Evolutionary conservation across 176 grass and related monocot species (phyloP).

Genomic region (Rhynchospora breviuscula): DNA sequence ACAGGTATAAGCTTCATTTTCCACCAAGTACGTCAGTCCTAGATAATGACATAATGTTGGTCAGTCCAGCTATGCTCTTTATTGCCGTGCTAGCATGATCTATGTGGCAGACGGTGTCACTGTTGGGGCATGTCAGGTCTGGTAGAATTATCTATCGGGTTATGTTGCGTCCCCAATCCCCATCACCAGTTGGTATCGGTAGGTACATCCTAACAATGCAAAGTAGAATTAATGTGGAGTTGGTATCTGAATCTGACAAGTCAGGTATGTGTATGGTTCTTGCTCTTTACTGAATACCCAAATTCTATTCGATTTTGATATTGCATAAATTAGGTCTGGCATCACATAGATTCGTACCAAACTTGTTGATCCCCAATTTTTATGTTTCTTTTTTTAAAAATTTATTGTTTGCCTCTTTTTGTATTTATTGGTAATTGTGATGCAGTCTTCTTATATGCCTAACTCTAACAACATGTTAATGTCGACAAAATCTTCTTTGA

Average conservation of each 20-base stretch:
- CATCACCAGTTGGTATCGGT: background rate
- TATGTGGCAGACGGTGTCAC: background rate
- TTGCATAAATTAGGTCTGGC: background rate
- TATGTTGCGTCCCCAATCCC: background rate
- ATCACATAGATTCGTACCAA: background rate
- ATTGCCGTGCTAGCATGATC: background rate
- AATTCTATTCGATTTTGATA: background rate
- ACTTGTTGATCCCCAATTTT: background rate
- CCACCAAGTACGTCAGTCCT: background rate
- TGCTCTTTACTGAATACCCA: background rate
- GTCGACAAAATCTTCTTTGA: conserved; percentile 52
- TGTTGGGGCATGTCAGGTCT: background rate
- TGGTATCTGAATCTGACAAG: background rate
- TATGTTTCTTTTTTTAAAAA: background rate
- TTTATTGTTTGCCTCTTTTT: background rate
- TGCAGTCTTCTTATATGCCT: conserved; percentile 88
- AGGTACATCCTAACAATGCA: background rate
- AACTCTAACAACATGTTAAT: conserved; percentile 66
- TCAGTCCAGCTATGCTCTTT: background rate
- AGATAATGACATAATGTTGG: background rate
- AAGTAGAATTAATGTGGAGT: background rate
- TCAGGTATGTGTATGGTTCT: background rate
- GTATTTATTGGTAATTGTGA: background rate
- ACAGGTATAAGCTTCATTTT: conserved; percentile 27
- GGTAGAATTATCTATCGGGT: no score